These are phyloP conservation scores for Nigrospora osmanthi DNA, from an alignment of 2,329 filamentous ascomycete genomes.

Conservation along the genomic window DNA sequence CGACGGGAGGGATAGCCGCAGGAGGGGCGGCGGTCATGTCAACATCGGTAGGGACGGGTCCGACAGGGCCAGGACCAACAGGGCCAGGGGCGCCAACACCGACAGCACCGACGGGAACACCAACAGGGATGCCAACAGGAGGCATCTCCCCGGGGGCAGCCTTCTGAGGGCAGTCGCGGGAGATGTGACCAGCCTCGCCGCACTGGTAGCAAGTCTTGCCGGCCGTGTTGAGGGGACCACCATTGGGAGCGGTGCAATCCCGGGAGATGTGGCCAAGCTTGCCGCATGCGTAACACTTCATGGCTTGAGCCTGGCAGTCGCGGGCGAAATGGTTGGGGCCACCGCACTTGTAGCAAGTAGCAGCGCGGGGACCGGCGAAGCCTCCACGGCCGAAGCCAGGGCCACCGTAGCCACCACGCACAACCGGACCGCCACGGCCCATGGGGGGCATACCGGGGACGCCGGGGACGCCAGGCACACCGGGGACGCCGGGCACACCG, in stretches of 20 bases:
- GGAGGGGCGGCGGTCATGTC: constrained; percentile 15
- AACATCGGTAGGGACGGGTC: constrained; percentile 11
- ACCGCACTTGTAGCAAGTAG: constrained; percentile 69
- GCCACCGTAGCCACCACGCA: constrained; percentile 63
- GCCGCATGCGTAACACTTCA: constrained; percentile 97
- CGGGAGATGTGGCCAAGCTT: constrained; percentile 89
- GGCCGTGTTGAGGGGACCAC: constrained; percentile 87
- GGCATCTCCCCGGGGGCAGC: constrained; percentile 39
- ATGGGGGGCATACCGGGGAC: constrained; percentile 22
- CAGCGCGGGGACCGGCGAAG: constrained; percentile 60
- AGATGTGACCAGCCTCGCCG: constrained; percentile 92
- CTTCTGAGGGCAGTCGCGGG: constrained; percentile 84
- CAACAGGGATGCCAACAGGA: neutral
- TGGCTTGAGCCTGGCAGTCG: constrained; percentile 95
- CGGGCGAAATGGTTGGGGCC: constrained; percentile 97
- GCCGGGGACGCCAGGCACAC: neutral
- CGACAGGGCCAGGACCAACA: neutral
- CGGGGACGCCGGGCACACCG: neutral
- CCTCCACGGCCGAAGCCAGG: constrained; percentile 61
- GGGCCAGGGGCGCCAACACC: neutral
- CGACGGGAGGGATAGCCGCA: constrained; percentile 19
- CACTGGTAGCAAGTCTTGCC: constrained; percentile 99
- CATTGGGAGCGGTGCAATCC: constrained; percentile 95
- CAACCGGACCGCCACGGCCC: constrained; percentile 58
- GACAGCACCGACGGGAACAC: neutral